Evolutionary conservation across 2,329 filamentous ascomycete species (phyloP).

Genomic region (Fusarium sambucinum): DNA sequence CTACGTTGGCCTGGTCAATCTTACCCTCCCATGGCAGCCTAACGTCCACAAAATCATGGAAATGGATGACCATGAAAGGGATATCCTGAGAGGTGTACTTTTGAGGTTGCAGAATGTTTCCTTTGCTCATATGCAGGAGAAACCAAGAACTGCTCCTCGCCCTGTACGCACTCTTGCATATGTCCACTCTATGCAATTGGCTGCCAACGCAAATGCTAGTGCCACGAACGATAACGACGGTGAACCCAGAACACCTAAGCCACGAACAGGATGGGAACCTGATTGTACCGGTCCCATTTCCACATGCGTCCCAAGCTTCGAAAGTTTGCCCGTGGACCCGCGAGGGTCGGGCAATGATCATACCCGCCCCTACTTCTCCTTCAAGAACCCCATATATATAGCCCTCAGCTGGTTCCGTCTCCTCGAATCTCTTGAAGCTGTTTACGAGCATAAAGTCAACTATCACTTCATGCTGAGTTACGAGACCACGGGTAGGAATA

Average conservation of each 20-base stretch:
- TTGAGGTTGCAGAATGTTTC: background rate
- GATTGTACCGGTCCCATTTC: background rate
- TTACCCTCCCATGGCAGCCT: background rate
- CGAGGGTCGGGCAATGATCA: background rate
- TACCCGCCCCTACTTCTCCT: background rate
- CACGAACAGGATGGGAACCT: background rate
- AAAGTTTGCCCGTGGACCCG: background rate
- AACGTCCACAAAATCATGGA: background rate
- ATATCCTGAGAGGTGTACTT: background rate
- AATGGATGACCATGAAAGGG: background rate
- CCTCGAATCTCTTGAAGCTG: background rate
- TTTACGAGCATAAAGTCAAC: background rate
- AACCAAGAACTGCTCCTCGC: background rate
- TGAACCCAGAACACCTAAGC: background rate
- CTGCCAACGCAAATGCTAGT: background rate
- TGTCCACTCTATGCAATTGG: background rate
- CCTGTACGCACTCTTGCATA: background rate
- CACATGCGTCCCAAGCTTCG: background rate
- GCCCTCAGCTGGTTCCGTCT: background rate
- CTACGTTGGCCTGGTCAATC: background rate
- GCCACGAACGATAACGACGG: fast-evolving
- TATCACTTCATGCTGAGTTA: background rate
- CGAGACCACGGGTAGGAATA: background rate
- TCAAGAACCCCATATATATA: background rate
- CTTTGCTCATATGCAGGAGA: background rate